phyloP scores from a whole-genome alignment of 805 yeast species.

The Groenewaldozyma salmanticensis region DNA sequence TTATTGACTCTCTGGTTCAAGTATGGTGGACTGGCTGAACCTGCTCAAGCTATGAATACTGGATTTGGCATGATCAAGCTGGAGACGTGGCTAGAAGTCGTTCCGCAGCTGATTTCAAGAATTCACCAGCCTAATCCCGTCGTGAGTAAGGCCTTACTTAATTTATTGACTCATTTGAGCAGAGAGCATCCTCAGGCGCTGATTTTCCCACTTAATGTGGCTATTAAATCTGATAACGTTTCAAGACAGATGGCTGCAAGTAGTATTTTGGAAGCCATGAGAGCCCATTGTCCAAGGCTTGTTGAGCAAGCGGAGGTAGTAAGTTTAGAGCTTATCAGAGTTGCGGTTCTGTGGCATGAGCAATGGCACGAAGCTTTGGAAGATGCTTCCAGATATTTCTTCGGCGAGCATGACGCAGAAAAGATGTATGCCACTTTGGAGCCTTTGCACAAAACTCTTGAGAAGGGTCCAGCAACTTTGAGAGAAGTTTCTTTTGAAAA shows the following conservation, averaged over 20 bases:
- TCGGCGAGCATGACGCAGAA: conserved; percentile 89
- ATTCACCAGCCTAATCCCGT: conserved; percentile 89
- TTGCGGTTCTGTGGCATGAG: conserved; percentile 95
- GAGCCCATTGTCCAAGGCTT: conserved; percentile 70
- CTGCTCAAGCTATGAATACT: conserved; percentile 80
- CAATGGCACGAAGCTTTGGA: conserved; percentile 97
- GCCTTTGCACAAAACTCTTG: conserved; percentile 78
- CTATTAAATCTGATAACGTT: conserved; percentile 85
- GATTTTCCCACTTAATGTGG: conserved; percentile 91
- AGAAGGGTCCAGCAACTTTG: conserved; percentile 79
- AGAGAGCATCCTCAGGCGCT: conserved; percentile 96
- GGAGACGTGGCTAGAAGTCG: conserved; percentile 91
- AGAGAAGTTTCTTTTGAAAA: conserved; percentile 88
- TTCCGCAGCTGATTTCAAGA: conserved; percentile 92
- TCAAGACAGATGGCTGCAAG: conserved; percentile 86
- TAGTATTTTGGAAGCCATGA: conserved; percentile 85
- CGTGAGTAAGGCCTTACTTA: conserved; percentile 71
- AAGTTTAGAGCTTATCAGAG: conserved; percentile 86
- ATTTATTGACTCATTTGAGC: conserved; percentile 77
- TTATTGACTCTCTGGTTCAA: conserved; percentile 90
- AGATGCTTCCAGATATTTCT: conserved; percentile 88
- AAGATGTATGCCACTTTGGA: conserved; percentile 88
- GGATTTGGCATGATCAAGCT: conserved; percentile 84
- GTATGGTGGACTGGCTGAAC: conserved; percentile 88
- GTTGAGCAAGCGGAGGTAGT: conserved; percentile 92